Evolutionary conservation across 2,329 filamentous ascomycete genomes (phyloP), one percentile per base, ranked within the genome.

Genomic region (Balansia obtecta): DNA sequence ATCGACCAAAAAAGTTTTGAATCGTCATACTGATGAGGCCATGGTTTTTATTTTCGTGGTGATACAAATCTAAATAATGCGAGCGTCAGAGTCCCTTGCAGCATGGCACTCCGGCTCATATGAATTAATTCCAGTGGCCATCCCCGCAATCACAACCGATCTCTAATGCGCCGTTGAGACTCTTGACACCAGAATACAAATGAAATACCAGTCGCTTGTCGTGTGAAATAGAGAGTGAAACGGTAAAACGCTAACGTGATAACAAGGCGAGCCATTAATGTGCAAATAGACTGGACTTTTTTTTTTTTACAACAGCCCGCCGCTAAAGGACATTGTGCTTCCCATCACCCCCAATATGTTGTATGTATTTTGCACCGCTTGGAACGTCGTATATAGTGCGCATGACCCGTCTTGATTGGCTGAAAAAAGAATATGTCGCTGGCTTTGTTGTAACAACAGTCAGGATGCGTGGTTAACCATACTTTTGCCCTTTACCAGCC

Each of bases 1-100:
- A n/a, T n/a, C 27, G 27, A 27, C 27, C 27, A 3, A 15, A 37
- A 37, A 7, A 37, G 41, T 50, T 53, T 51, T 50, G 50, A 56
- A 49, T 46, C 53, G 50, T 37, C n/a, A 3, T 12, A 20, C 8
- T 10, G 9, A 41, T 34, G 30, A 37, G 15, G 27, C 39, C 3
- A 43, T 27, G 30, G 37, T 37, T 34, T 12, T 15, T 27, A 49
- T 12, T 38, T 44, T 13, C n/a, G 18, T 18, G 38, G n/a, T 45
- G 18, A 44, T 16, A 45, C 40, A 44, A 49, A 18, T 37, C 41
- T 44, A 37, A 18, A 49, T 7, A 41, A 15, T 48, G 13, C 37
- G 11, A 22, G 32, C 32, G 13, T 37, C n/a, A 16, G 16, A 27
- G 16, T 18, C 32, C 32, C n/a, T 16, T 38, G 41, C 33, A 32